phyloP scores from a whole-genome alignment of 768 basidiomycete species.

The Suillus variegatus region DNA sequence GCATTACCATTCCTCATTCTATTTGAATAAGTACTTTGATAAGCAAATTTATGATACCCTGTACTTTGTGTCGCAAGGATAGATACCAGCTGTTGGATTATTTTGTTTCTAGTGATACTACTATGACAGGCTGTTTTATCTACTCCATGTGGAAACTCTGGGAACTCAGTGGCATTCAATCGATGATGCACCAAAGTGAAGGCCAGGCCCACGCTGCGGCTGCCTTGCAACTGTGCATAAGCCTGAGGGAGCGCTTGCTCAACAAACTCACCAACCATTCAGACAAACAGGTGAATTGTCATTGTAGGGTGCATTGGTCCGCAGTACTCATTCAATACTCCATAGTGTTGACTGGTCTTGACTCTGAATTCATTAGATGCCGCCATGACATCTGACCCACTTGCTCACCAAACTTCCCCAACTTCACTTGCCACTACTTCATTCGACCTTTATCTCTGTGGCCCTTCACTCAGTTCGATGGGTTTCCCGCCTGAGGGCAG shows the following conservation, averaged over 20 bases:
- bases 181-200: no score
- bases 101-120: not conserved
- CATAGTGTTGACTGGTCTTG: not conserved
- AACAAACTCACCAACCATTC: not conserved
- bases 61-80: not conserved
- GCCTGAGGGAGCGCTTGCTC: not conserved
- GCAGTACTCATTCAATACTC: no score
- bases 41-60: slow-evolving; percentile 29
- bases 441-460: not conserved
- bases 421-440: not conserved
- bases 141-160: no score
- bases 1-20: slow-evolving; percentile 24
- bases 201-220: no score
- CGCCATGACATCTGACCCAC: not conserved
- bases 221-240: no score
- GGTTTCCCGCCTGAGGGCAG: not conserved
- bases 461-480: not conserved
- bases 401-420: not conserved
- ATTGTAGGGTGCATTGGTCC: not conserved
- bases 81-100: not conserved
- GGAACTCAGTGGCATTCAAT: no score
- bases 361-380: no score
- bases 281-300: not conserved
- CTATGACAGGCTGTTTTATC: no score
- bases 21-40: slow-evolving; percentile 35